Conservation (phyloP, 2,329 filamentous ascomycete species). For the Juglanconis juglandina region DNA sequence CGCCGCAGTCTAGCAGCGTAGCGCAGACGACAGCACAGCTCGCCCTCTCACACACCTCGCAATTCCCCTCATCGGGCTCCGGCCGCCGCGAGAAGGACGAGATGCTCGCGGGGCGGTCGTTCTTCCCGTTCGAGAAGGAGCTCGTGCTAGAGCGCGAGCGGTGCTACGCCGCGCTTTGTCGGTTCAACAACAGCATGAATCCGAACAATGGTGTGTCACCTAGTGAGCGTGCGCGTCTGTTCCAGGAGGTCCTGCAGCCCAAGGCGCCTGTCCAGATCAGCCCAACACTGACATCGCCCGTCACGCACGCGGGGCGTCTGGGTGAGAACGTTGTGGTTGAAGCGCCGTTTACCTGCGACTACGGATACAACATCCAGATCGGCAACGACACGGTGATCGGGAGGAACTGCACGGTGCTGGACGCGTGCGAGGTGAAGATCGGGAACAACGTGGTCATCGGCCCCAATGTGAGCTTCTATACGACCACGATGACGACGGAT, state of each 20-base stretch:
- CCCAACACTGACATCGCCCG: constrained; percentile 49
- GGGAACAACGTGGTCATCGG: constrained; percentile 75
- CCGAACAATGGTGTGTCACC: constrained; percentile 68
- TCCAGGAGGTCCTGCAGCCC: constrained; percentile 69
- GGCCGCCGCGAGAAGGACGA: constrained; percentile 75
- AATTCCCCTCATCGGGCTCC: constrained; percentile 33
- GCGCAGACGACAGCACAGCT: constrained; percentile 55
- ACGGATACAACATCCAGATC: constrained; percentile 90
- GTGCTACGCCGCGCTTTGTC: constrained; percentile 76
- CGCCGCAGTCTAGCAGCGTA: constrained; percentile 39
- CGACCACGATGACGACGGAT: constrained; percentile 69
- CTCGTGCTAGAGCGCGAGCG: constrained; percentile 80
- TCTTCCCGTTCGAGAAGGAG: constrained; percentile 73
- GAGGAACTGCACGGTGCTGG: constrained; percentile 78
- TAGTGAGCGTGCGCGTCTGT: constrained; percentile 65
- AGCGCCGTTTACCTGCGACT: constrained; percentile 82
- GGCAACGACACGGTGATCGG: constrained; percentile 82
- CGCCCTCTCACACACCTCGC: constrained; percentile 50
- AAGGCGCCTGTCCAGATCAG: constrained; percentile 53
- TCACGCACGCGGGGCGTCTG: constrained; percentile 58
- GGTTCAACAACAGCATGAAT: constrained; percentile 81
- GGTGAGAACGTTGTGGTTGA: constrained; percentile 78
- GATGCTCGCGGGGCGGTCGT: constrained; percentile 79
- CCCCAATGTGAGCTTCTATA: constrained; percentile 83
- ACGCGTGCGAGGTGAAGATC: constrained; percentile 79